Evolutionary conservation across 2,329 filamentous ascomycete genomes (phyloP).

Genomic region (Neonectria ditissima): DNA sequence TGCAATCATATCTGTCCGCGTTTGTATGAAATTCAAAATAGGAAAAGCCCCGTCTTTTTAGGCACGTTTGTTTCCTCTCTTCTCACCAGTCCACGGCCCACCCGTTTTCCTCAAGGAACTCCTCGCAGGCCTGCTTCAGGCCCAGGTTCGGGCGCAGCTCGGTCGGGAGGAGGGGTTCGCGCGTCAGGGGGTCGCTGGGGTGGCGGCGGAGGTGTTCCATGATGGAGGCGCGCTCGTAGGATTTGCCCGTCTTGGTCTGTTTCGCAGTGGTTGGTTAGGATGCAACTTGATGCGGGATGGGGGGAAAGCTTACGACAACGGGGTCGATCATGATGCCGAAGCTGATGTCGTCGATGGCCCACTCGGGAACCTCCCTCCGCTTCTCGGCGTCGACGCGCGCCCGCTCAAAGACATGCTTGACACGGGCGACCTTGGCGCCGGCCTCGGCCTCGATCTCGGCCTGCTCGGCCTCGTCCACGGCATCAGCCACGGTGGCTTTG

Average conservation of each 20-base stretch:
- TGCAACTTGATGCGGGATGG: neutral
- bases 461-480: slow-evolving; percentile 61
- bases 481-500: slow-evolving; percentile 55
- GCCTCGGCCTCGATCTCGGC: slow-evolving; percentile 62
- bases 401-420: slow-evolving; percentile 65
- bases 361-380: slow-evolving; percentile 76
- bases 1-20: slow-evolving; percentile 1
- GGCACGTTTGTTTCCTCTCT: neutral
- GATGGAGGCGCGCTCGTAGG: slow-evolving; percentile 88
- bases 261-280: slow-evolving; percentile 28
- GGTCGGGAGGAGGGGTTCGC: slow-evolving; percentile 74
- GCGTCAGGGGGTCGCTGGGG: slow-evolving; percentile 84
- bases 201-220: slow-evolving; percentile 85
- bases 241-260: slow-evolving; percentile 85
- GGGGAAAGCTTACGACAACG: slow-evolving; percentile 60
- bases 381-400: slow-evolving; percentile 59
- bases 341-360: slow-evolving; percentile 80
- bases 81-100: slow-evolving; percentile 91
- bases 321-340: slow-evolving; percentile 82
- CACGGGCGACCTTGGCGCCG: slow-evolving; percentile 56
- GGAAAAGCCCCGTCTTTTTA: neutral
- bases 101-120: slow-evolving; percentile 87
- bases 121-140: slow-evolving; percentile 83
- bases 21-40: slow-evolving; percentile 22
- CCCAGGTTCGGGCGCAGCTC: slow-evolving; percentile 87